Conservation (phyloP, 192 early-diverging fungal species). For the Umbelopsis sp. region DNA sequence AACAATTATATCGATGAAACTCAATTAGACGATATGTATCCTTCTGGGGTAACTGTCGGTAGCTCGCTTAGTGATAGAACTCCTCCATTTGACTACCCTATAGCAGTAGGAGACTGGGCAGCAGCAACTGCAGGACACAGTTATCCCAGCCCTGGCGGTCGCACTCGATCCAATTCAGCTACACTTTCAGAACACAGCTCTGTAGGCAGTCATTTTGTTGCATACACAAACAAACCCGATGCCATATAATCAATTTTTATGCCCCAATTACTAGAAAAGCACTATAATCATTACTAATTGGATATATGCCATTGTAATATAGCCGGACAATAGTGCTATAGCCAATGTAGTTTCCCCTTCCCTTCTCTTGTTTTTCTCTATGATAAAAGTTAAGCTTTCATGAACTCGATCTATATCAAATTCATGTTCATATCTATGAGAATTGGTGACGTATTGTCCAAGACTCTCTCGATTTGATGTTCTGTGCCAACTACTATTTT, state of each 20-base stretch:
- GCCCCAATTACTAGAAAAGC: not conserved
- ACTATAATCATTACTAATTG: not conserved
- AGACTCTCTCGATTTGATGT: conserved; percentile 6
- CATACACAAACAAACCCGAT: conserved; percentile 5
- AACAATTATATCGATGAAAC: not conserved
- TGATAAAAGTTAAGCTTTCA: not conserved
- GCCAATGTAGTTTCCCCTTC: not conserved
- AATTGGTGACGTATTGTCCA: conserved; percentile 21
- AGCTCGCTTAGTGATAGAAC: no score
- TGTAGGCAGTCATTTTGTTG: conserved; percentile 1
- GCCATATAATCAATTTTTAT: not conserved
- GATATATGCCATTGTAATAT: not conserved
- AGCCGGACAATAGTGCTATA: not conserved
- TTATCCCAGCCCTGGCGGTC: not conserved
- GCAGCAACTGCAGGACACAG: not conserved
- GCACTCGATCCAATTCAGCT: not conserved
- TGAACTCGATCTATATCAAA: not conserved
- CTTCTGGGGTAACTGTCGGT: no score
- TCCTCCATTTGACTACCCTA: no score
- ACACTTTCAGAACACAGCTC: not conserved
- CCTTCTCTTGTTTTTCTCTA: not conserved
- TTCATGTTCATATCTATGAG: conserved; percentile 22
- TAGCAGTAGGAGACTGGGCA: no score
- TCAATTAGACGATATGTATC: not conserved
- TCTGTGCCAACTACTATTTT: conserved; percentile 1